Evolutionary conservation across 257 asterid genomes (phyloP).

Genomic region (Perilla frutescens): DNA sequence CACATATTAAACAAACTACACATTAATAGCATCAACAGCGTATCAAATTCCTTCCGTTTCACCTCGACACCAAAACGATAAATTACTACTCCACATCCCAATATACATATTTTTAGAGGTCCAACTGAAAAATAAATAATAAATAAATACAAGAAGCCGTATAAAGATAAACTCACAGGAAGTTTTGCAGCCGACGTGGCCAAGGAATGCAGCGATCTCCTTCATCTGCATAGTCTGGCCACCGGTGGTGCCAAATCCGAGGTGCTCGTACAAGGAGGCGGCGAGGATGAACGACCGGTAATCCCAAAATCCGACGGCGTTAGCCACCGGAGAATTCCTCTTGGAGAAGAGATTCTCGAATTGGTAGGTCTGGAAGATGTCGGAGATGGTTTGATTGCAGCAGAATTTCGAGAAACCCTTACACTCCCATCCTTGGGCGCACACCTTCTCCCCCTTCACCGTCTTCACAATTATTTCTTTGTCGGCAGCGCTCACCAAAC

Average conservation of each 20-base stretch:
- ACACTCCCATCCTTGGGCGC: conserved; percentile 93
- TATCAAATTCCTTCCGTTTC: too few relatives aligned
- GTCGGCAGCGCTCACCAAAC: conserved; percentile 40
- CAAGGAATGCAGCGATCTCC: conserved; percentile 85
- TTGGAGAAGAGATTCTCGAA: conserved; percentile 83
- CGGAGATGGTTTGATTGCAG: conserved; percentile 81
- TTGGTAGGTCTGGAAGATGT: conserved; percentile 71
- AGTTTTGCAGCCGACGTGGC: conserved; percentile 88
- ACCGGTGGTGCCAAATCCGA: conserved; percentile 91
- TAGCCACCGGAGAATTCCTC: conserved; percentile 81
- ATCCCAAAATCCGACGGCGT: conserved; percentile 88
- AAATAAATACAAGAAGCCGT: too few relatives aligned
- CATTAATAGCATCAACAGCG: background rate
- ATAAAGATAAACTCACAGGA: conserved; percentile 57
- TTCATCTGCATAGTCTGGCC: conserved; percentile 71
- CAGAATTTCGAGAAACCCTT: conserved; percentile 55
- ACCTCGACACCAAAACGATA: too few relatives aligned
- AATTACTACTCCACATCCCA: background rate
- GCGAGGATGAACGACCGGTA: conserved; percentile 76
- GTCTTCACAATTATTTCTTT: conserved; percentile 58
- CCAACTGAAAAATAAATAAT: background rate
- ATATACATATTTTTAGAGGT: background rate
- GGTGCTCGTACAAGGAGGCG: conserved; percentile 71
- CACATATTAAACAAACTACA: background rate
- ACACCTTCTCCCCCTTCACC: conserved; percentile 64